Evolutionary conservation across 2,329 filamentous ascomycete species (phyloP), one percentile per base, ranked within the genome.

Genomic region (Beauveria caledonica): DNA sequence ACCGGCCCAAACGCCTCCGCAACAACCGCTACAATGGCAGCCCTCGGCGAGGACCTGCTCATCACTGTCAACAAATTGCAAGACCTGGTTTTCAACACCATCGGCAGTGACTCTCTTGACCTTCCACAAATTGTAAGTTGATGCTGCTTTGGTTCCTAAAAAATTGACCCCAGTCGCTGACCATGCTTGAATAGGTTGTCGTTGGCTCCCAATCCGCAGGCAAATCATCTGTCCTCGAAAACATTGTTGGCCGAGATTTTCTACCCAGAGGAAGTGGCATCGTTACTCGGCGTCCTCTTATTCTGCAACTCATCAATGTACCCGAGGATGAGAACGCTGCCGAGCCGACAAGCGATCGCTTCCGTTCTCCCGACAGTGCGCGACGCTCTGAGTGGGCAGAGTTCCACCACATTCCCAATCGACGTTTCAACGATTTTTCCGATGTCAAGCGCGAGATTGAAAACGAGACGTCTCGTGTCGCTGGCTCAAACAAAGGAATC

Each of bases 51-150:
- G 77, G 92, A 99, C 77, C 81, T 99, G 76, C 85, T 99, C 73
- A 86, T 85, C 68, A 95, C 92, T 66, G 94, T 99, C 78, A 99
- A 99, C 82, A 96, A 96, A 81, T 83, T 99, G 71, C 94, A 99
- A 77, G 94, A 97, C 76, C 79, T 99, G 71, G 94, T 99, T 71
- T 99, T 99, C 81, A 99, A 99, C 79, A 99, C 94, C 67, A 99
- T 99, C 75, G 94, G 94, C 76, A 97, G 92, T 80, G 94, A 99
- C 76, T 97, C 93, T 58, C 84, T 99, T 63, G 94, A 99, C 77
- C 80, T 99, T 61, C 94, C 94, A 62, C 94, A 99, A 78, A 99
- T 99, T 82, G 94, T 97, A 86, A 72, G 86, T 79, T 21, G 19
- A 9, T 39, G 39, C 1, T 64, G 17, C 48, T 8, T 25, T 21